phyloP scores from a whole-genome alignment of 176 grass and related monocot genomes.

The Ananas comosus region DNA sequence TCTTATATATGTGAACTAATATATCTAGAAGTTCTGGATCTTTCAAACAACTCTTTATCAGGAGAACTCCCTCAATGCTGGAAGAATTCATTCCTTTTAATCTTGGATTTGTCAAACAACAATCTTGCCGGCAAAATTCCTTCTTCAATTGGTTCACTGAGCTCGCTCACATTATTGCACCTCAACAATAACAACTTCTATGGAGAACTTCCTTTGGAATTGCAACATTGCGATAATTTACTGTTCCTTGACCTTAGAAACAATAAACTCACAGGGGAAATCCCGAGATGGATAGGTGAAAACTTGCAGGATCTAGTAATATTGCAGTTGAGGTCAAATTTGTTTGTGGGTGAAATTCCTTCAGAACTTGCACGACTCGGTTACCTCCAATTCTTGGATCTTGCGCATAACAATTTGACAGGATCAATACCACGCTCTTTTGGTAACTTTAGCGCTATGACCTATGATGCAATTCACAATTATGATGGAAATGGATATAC shows the following conservation, averaged over 20 bases:
- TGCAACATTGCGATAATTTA: constrained; percentile 9
- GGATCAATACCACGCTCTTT: not conserved
- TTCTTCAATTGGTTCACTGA: not conserved
- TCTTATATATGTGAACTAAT: no score
- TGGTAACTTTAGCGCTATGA: constrained; percentile 1
- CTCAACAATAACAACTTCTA: constrained; percentile 1
- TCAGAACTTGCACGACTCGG: not conserved
- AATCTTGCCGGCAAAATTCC: constrained; percentile 7
- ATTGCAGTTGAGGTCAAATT: constrained; percentile 12
- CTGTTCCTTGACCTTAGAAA: not conserved
- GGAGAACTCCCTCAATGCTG: not conserved
- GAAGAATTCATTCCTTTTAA: not conserved
- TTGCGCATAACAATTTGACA: constrained; percentile 5
- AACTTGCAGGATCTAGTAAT: constrained; percentile 8
- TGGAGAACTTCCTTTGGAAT: constrained; percentile 9
- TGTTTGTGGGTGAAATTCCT: not conserved
- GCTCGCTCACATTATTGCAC: not conserved
- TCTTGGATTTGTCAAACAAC: constrained; percentile 5
- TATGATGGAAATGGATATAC: no score
- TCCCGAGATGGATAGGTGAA: constrained; percentile 21
- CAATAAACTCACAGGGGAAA: constrained; percentile 22
- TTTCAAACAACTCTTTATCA: constrained; percentile 4
- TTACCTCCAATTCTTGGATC: constrained; percentile 17
- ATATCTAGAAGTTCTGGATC: not conserved
- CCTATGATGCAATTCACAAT: not conserved